These are phyloP conservation scores for Apiospora arundinis DNA, from an alignment of 2,329 filamentous ascomycete species.

Conservation along the genomic window DNA sequence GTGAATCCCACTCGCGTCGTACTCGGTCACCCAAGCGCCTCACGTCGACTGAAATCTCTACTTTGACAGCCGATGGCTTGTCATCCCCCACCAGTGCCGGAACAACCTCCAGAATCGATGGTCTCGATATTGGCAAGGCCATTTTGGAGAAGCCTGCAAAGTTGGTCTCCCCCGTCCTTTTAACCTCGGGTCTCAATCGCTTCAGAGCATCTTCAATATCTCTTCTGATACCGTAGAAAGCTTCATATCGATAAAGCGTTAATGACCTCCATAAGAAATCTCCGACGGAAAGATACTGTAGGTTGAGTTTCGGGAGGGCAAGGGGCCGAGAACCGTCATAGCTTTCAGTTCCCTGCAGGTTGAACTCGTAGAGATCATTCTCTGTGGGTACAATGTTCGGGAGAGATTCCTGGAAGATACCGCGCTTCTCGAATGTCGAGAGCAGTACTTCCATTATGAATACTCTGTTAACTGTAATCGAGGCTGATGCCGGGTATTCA, in stretches of 20 bases:
- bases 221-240: constrained; percentile 92
- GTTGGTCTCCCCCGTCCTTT: constrained; percentile 67
- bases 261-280: constrained; percentile 98
- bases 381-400: constrained; percentile 85
- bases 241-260: constrained; percentile 84
- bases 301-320: constrained; percentile 90
- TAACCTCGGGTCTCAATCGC: constrained; percentile 74
- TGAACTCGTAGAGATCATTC: constrained; percentile 76
- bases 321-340: constrained; percentile 89
- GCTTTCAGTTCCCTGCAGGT: constrained; percentile 79
- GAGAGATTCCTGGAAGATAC: constrained; percentile 82
- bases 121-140: constrained; percentile 86
- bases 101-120: constrained; percentile 84
- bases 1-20: constrained; percentile 86
- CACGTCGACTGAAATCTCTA: constrained; percentile 86
- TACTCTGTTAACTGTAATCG: constrained; percentile 66
- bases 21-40: constrained; percentile 77
- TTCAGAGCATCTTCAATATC: constrained; percentile 86
- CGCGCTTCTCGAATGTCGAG: constrained; percentile 75
- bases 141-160: constrained; percentile 91
- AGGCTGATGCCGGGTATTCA: constrained; percentile 76
- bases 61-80: constrained; percentile 82
- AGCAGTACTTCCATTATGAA: constrained; percentile 77
- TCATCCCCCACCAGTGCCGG: constrained; percentile 83
- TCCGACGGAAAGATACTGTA: constrained; percentile 93